A percentile compares a stretch with the other conserved stretches of the same genome.
Conservation (phyloP, 192 early-diverging fungal genomes). For the Coemansia sp. region DNA sequence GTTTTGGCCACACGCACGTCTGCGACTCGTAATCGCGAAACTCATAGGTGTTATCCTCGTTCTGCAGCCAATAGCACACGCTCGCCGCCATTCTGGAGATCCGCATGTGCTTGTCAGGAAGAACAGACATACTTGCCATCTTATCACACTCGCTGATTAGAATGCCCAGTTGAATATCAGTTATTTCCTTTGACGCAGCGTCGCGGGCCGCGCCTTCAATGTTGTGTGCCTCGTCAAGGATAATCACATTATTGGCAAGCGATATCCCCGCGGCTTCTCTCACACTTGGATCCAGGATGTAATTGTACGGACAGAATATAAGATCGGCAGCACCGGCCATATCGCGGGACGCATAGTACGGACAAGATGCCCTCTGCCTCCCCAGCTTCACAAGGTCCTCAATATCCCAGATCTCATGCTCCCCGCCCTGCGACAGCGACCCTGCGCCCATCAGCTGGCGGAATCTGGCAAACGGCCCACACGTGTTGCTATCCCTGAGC, state of each 20-base stretch:
- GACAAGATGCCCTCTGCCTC: constrained; percentile 43
- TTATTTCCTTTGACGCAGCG: constrained; percentile 56
- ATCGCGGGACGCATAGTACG: constrained; percentile 60
- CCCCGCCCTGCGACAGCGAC: constrained; percentile 14
- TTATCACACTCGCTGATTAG: constrained; percentile 38
- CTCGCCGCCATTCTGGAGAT: constrained; percentile 16
- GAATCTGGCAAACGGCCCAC: constrained; percentile 7
- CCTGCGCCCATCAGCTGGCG: constrained; percentile 3
- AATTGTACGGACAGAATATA: constrained; percentile 70
- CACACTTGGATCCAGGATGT: constrained; percentile 63
- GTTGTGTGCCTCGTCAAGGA: constrained; percentile 68
- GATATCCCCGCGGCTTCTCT: constrained; percentile 54
- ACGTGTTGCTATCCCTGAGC: constrained; percentile 39
- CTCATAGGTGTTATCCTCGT: constrained; percentile 21
- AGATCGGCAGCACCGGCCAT: constrained; percentile 54
- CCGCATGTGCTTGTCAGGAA: constrained; percentile 13
- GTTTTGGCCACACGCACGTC: constrained; percentile 45
- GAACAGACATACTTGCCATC: constrained; percentile 17
- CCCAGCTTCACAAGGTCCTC: constrained; percentile 59
- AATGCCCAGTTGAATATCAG: constrained; percentile 33
- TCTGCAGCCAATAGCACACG: constrained; percentile 26
- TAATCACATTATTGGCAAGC: constrained; percentile 54
- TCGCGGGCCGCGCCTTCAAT: constrained; percentile 62
- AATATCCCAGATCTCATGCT: constrained; percentile 59
- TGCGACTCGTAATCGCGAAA: constrained; percentile 34